Conservation (phyloP, 176 grass and related monocot species). For the Rhipidocladum racemiflorum region DNA sequence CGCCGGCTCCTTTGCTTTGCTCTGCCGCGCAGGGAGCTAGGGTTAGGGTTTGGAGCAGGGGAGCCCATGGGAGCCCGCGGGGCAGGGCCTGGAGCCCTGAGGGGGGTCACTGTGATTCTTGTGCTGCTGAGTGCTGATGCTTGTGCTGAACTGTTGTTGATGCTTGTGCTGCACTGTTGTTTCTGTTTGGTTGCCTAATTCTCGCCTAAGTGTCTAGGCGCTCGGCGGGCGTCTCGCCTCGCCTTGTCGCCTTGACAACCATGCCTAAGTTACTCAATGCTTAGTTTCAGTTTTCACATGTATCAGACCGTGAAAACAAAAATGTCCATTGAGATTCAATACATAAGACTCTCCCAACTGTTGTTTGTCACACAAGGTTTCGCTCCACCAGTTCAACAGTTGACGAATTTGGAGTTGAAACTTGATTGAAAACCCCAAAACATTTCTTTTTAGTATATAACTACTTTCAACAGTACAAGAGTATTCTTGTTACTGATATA, state of each 20-base stretch:
- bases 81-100: too few relatives aligned
- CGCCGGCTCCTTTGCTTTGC: too few relatives aligned
- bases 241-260: too few relatives aligned
- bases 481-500: neutral
- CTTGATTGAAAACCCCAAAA: neutral
- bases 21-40: too few relatives aligned
- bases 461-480: neutral
- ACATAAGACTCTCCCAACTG: neutral
- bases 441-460: neutral
- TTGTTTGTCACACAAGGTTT: neutral
- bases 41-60: too few relatives aligned
- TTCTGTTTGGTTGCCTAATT: accelerated
- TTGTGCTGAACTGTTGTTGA: too few relatives aligned
- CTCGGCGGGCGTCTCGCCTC: too few relatives aligned
- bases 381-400: neutral
- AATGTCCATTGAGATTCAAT: neutral
- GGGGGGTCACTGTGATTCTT: too few relatives aligned
- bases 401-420: neutral
- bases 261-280: neutral
- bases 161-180: too few relatives aligned
- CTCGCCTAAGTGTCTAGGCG: too few relatives aligned
- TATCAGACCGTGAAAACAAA: neutral
- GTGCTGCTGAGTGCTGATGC: too few relatives aligned
- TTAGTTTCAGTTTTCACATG: neutral
- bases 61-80: too few relatives aligned